Base-by-base conservation (phyloP, 306 rosid species). In the Cucurbita ficifolia region DNA sequence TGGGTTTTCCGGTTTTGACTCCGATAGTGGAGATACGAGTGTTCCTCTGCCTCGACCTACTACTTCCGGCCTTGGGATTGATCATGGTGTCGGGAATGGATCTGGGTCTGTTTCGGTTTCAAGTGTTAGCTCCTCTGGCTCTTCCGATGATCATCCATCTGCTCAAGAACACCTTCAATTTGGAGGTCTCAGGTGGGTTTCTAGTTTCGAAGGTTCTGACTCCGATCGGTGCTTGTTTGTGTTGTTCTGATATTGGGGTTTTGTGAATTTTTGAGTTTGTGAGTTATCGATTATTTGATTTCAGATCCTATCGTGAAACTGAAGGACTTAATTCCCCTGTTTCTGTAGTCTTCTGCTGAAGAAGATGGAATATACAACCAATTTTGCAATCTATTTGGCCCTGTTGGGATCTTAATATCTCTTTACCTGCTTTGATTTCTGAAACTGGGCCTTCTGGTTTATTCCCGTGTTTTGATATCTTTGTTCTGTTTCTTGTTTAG, bases 31-130 rank as follows among this genome's bases (percentile, higher is more conserved):
- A 8, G 83, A 84, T 74, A 72, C 48, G 29, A 80, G 65, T 6
- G 80, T 74, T 69, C 98, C 97, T 33, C 79, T 93, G 60, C 98
- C 98, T 42, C 81, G 81, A 19, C 98, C 98, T 0, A 80, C 88
- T 4, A 77, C 69, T n/a, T 39, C 69, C 13, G 79, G 83, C 81
- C 73, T 74, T 45, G 72, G 65, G 61, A 70, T 65, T 72, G 98
- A 92, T 80, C 93, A 81, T 21, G 87, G 50, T 2, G 69, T 73
- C 40, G 86, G 75, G 3, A 68, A 76, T 18, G 96, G 92, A 88
- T 93, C 86, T 73, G 83, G 75, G 45, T 84, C 91, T 4, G 73
- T 54, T 5, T 90, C 98, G 35, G 80, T 83, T 52, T 94, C 98
- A 3, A 90, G 95, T 83, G 78, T 82, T 10, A 94, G 89, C 72